A percentile compares a stretch with the other conserved stretches of the same genome.
phyloP scores from a whole-genome alignment of 2,329 filamentous ascomycete species.

The Xylaria sp. region DNA sequence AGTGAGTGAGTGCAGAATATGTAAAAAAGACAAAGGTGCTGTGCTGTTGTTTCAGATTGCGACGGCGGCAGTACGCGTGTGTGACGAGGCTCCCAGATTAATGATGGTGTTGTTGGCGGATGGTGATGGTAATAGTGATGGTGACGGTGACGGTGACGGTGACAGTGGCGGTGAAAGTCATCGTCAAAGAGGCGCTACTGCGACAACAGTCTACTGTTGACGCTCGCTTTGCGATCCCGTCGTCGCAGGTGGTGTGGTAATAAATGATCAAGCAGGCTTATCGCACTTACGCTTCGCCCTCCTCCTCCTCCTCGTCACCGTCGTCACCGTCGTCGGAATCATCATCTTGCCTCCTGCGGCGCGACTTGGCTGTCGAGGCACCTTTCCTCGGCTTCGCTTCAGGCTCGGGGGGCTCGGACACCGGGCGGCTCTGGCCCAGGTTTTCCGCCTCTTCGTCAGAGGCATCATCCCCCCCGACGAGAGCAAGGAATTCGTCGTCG shows the following conservation, averaged over 20 bases:
- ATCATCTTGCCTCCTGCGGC: constrained; percentile 66
- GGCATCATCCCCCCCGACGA: constrained; percentile 81
- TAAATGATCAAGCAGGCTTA: constrained; percentile 42
- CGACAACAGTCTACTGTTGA: background rate
- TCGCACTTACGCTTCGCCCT: constrained; percentile 79
- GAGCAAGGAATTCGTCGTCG: constrained; percentile 91
- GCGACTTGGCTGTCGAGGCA: constrained; percentile 58
- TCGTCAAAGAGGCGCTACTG: background rate
- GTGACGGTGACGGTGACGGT: background rate
- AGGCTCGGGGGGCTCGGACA: constrained; percentile 63
- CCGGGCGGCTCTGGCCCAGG: constrained; percentile 65
- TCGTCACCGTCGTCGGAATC: constrained; percentile 64
- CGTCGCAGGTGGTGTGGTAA: background rate
- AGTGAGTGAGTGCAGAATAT: background rate
- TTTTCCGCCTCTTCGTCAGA: constrained; percentile 67
- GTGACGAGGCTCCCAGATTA: background rate
- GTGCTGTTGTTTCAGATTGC: background rate
- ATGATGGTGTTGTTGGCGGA: background rate
- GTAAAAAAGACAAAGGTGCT: background rate
- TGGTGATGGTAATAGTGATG: background rate
- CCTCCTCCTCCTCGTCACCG: constrained; percentile 61
- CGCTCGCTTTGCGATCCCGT: background rate
- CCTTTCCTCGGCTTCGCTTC: constrained; percentile 51
- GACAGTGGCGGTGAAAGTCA: too few species aligned
- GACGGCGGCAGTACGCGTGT: too few species aligned